Evolutionary conservation across 2,329 filamentous ascomycete genomes (phyloP).

Genomic region (Chalara sp.): DNA sequence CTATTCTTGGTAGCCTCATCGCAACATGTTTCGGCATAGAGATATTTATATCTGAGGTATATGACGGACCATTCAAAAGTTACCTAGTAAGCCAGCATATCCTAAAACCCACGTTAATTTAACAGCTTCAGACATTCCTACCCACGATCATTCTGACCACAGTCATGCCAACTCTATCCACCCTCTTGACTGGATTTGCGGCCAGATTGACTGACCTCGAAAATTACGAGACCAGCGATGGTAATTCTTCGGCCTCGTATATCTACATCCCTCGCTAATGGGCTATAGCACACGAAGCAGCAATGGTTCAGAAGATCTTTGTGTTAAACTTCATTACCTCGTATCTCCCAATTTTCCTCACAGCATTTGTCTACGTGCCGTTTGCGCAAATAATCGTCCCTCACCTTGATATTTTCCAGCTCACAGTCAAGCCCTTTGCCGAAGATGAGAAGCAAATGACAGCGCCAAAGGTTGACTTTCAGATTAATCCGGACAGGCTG

Average conservation of each 20-base stretch:
- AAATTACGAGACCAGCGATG: conserved; percentile 84
- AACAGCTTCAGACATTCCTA: conserved; percentile 61
- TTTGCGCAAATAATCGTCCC: conserved; percentile 81
- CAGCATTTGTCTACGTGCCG: conserved; percentile 89
- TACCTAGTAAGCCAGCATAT: conserved; percentile 56
- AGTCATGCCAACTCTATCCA: conserved; percentile 70
- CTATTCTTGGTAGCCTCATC: conserved; percentile 74
- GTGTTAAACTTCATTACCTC: conserved; percentile 95
- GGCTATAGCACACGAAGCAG: conserved; percentile 62
- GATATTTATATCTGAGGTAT: conserved; percentile 92
- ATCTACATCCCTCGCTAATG: conserved; percentile 13
- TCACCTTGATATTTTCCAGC: conserved; percentile 74
- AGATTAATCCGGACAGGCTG: conserved; percentile 76
- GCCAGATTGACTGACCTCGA: conserved; percentile 73
- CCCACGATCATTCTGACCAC: conserved; percentile 84
- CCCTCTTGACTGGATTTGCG: conserved; percentile 69
- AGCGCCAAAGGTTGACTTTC: conserved; percentile 54
- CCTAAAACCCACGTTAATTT: conserved; percentile 2
- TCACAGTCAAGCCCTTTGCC: conserved; percentile 67
- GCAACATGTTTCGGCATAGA: conserved; percentile 85
- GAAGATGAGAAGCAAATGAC: conserved; percentile 66
- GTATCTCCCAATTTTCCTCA: conserved; percentile 86
- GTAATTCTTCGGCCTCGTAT: conserved; percentile 27
- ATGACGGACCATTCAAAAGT: conserved; percentile 79
- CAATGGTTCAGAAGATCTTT: conserved; percentile 88